phyloP scores from a whole-genome alignment of 1,139 yeast genomes.

The Pichia sp. region DNA sequence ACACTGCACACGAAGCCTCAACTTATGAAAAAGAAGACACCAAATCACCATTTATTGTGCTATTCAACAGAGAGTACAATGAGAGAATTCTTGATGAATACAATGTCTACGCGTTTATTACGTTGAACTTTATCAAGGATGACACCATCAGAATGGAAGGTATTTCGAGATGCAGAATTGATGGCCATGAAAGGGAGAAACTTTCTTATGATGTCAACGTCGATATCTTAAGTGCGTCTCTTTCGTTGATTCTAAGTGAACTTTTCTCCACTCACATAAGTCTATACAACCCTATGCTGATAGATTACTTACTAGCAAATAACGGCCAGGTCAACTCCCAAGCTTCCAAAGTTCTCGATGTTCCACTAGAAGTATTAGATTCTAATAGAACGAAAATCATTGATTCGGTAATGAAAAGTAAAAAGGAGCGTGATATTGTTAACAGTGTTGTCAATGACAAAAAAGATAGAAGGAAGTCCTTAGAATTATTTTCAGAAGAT shows the following conservation, averaged over 20 bases:
- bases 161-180: conserved; percentile 12
- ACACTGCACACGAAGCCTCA: conserved; percentile 72
- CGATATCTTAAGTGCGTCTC: conserved; percentile 14
- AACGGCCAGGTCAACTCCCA: conserved; percentile 16
- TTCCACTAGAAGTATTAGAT: neutral
- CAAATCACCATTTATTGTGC: conserved; percentile 59
- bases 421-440: conserved; percentile 7
- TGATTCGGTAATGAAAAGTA: neutral
- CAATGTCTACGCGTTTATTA: conserved; percentile 43
- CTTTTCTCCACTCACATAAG: conserved; percentile 19
- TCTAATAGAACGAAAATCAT: neutral
- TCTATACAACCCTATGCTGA: conserved; percentile 20
- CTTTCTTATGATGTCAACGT: conserved; percentile 10
- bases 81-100: conserved; percentile 34
- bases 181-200: conserved; percentile 5
- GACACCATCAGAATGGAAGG: conserved; percentile 25
- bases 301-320: conserved; percentile 15
- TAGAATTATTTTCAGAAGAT: conserved; percentile 7
- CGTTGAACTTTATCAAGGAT: conserved; percentile 36
- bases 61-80: conserved; percentile 50
- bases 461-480: conserved; percentile 6
- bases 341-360: conserved; percentile 6
- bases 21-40: conserved; percentile 56
- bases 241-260: conserved; percentile 18
- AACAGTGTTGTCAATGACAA: conserved; percentile 3